phyloP scores from a whole-genome alignment of 2,329 filamentous ascomycete genomes.

The Fusarium veterinarium region DNA sequence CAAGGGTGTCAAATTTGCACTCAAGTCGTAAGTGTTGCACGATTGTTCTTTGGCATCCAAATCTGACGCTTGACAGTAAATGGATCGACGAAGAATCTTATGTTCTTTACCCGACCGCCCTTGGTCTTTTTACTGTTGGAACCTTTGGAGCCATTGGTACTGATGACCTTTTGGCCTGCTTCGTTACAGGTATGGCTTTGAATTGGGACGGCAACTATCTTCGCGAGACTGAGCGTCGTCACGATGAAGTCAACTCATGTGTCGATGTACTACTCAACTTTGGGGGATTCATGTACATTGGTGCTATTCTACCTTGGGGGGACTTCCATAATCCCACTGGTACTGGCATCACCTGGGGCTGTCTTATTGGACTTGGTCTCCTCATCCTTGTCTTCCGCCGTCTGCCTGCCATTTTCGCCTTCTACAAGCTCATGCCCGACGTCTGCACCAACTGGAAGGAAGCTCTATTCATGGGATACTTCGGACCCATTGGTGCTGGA shows the following conservation, averaged over 20 bases:
- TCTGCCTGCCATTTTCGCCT: constrained; percentile 65
- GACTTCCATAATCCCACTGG: constrained; percentile 61
- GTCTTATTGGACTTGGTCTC: constrained; percentile 61
- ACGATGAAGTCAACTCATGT: constrained; percentile 69
- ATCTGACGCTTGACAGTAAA: constrained; percentile 62
- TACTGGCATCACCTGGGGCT: constrained; percentile 63
- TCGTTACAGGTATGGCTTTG: constrained; percentile 67
- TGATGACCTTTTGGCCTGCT: constrained; percentile 70
- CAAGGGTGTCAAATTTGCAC: background rate
- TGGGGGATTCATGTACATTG: constrained; percentile 69
- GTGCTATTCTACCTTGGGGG: constrained; percentile 65
- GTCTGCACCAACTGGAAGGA: constrained; percentile 65
- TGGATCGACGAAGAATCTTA: constrained; percentile 69
- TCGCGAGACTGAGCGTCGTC: constrained; percentile 63
- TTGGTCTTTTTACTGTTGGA: constrained; percentile 68
- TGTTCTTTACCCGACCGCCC: constrained; percentile 61
- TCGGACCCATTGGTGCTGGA: constrained; percentile 81
- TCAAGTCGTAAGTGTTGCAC: constrained; percentile 41
- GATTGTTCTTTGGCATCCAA: background rate
- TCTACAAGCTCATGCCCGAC: constrained; percentile 66
- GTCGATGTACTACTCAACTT: constrained; percentile 70
- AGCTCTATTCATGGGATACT: constrained; percentile 72
- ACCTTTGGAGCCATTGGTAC: constrained; percentile 66
- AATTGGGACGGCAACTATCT: constrained; percentile 72
- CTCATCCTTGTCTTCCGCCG: constrained; percentile 65